Base-by-base conservation (phyloP, 257 asterid species). In the Nicotiana benthamiana region DNA sequence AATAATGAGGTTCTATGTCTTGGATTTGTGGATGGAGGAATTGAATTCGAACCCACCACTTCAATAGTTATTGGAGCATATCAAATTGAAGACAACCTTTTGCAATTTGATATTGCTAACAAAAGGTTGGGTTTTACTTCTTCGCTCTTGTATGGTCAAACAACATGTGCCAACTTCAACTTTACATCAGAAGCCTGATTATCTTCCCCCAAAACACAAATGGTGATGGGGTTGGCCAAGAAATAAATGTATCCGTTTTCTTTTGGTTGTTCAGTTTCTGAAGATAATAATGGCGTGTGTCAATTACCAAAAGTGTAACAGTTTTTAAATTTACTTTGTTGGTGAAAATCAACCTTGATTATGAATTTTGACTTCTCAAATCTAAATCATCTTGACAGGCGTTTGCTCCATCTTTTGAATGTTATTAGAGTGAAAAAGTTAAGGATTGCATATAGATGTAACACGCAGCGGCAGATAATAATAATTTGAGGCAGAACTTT, bases 1-100 rank as follows among this genome's bases (percentile, higher is more conserved):
- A 51, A 83, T 20, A 80, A 54, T 60, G 76, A 79, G 17, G 65
- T 78, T 10, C 72, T 80, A n/a, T 84, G 87, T 36, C 85, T 84
- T 28, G 87, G 83, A 4, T 74, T 84, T 28, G 56, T 84, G 7
- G 84, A 78, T 75, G 87, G 87, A 6, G 85, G 83, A 7, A 46
- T 79, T 11, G 56, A 51, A 51, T 51, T 51, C 5, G 54, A 82
- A 30, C n/a, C n/a, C n/a, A n/a, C n/a, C n/a, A n/a, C n/a, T n/a
- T n/a, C n/a, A n/a, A n/a, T n/a, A n/a, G n/a, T n/a, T n/a, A n/a
- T n/a, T n/a, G n/a, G n/a, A n/a, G n/a, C n/a, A n/a, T n/a, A n/a
- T n/a, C n/a, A n/a, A n/a, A n/a, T n/a, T n/a, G n/a, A n/a, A n/a
- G n/a, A n/a, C n/a, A n/a, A n/a, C n/a, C n/a, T n/a, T n/a, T n/a